Percentiles rank a stretch among this genome's conserved stretches.
Conservation (phyloP, 129 eudicot species). For the Scalesia atractyloides region DNA sequence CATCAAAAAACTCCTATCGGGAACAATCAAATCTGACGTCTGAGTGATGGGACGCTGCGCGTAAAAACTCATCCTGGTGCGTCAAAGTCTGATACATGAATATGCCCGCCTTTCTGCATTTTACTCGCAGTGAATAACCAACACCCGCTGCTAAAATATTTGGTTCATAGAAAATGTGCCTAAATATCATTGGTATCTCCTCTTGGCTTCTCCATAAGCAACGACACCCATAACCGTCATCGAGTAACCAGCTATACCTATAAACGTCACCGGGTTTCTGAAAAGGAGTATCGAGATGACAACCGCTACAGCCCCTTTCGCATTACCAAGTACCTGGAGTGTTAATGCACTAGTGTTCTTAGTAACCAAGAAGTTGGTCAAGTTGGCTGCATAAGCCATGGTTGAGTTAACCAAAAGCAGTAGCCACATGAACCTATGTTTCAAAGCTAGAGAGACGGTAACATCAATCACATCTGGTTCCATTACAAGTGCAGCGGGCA, state of each 20-base stretch:
- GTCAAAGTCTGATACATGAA: constrained; percentile 11
- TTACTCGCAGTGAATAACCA: constrained; percentile 12
- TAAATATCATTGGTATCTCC: constrained; percentile 58
- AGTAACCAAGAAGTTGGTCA: constrained; percentile 92
- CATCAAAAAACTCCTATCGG: background rate
- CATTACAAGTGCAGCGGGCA: constrained; percentile 85
- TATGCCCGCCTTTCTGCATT: constrained; percentile 8
- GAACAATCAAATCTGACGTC: background rate
- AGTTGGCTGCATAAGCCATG: constrained; percentile 92
- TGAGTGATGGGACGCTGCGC: constrained; percentile 2
- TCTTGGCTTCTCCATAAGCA: constrained; percentile 92
- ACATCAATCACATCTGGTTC: constrained; percentile 86
- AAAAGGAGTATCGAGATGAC: constrained; percentile 88
- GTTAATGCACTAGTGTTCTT: constrained; percentile 98
- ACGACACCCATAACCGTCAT: constrained; percentile 91
- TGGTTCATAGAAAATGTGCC: background rate
- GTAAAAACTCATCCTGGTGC: background rate
- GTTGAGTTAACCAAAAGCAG: constrained; percentile 71
- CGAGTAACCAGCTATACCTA: constrained; percentile 86
- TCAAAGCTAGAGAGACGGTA: constrained; percentile 51
- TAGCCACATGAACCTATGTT: constrained; percentile 74
- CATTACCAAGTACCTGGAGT: constrained; percentile 95
- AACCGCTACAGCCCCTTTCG: constrained; percentile 97
- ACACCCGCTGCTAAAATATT: background rate
- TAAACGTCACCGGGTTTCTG: constrained; percentile 76